phyloP scores from a whole-genome alignment of 1,139 yeast genomes.

The Sugiyamaella xylanicola region DNA sequence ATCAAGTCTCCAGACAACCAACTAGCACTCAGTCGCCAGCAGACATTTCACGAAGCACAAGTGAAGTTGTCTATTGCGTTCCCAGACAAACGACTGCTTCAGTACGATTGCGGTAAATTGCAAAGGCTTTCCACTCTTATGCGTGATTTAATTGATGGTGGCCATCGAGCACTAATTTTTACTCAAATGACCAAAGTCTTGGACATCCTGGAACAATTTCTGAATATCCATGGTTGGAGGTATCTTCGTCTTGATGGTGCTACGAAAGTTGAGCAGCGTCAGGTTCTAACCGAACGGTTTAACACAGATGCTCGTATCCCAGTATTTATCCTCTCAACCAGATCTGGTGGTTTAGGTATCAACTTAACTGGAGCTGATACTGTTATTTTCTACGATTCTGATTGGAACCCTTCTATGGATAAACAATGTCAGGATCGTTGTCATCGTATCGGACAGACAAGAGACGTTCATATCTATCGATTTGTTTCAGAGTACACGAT shows the following conservation, averaged over 20 bases:
- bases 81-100: slow-evolving; percentile 89
- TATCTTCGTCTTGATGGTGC: slow-evolving; percentile 97
- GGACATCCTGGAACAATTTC: slow-evolving; percentile 88
- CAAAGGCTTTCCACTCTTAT: slow-evolving; percentile 78
- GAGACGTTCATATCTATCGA: slow-evolving; percentile 96
- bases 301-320: slow-evolving; percentile 85
- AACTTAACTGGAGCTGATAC: slow-evolving; percentile 98
- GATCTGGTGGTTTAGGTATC: slow-evolving; percentile 98
- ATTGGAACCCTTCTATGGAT: slow-evolving; percentile 99
- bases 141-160: slow-evolving; percentile 76
- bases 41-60: slow-evolving; percentile 80
- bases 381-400: slow-evolving; percentile 97
- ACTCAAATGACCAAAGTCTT: slow-evolving; percentile 98
- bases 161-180: slow-evolving; percentile 92
- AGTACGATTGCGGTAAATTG: slow-evolving; percentile 95
- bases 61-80: slow-evolving; percentile 89
- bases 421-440: slow-evolving; percentile 99
- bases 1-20: slow-evolving; percentile 3
- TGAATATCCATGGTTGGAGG: slow-evolving; percentile 91
- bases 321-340: slow-evolving; percentile 87
- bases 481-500: slow-evolving; percentile 96
- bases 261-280: slow-evolving; percentile 95
- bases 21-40: slow-evolving; percentile 21
- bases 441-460: slow-evolving; percentile 97
- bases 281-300: slow-evolving; percentile 87